phyloP scores from a whole-genome alignment of 257 asterid genomes.

The Solanum sejunctum region DNA sequence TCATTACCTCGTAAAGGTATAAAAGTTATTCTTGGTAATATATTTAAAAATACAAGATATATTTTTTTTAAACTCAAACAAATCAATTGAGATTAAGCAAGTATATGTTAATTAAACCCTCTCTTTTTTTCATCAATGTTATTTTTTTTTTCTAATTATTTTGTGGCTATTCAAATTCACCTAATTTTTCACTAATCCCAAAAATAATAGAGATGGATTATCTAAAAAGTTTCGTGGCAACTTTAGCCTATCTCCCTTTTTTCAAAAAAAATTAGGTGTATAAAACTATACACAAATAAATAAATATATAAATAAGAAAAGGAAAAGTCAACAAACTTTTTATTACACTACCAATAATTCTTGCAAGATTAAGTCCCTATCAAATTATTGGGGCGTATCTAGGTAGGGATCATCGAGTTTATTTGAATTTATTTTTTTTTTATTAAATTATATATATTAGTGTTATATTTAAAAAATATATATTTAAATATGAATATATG shows the following conservation, averaged over 20 bases:
- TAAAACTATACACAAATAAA: neutral
- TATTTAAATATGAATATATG: too few relatives aligned
- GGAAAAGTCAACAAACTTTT: neutral
- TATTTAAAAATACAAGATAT: too few relatives aligned
- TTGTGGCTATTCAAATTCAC: neutral
- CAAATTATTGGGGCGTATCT: neutral
- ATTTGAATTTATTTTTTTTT: too few relatives aligned
- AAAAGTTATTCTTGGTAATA: too few relatives aligned
- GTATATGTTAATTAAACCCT: neutral
- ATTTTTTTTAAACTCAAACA: too few relatives aligned
- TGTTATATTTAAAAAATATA: too few relatives aligned
- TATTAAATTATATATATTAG: too few relatives aligned
- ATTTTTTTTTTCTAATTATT: neutral
- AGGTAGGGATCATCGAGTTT: too few relatives aligned
- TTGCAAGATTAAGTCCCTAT: neutral
- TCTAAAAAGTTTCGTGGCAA: neutral
- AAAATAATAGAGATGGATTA: neutral
- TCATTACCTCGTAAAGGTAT: accelerated
- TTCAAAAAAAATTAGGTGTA: neutral
- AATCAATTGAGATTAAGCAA: too few relatives aligned
- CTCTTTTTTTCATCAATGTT: neutral
- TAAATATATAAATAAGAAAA: neutral
- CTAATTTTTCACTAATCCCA: neutral
- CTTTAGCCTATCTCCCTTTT: neutral
- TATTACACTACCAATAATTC: neutral